These are phyloP conservation scores for Cystofilobasidium macerans DNA, from an alignment of 768 basidiomycete species.

Conservation along the genomic window DNA sequence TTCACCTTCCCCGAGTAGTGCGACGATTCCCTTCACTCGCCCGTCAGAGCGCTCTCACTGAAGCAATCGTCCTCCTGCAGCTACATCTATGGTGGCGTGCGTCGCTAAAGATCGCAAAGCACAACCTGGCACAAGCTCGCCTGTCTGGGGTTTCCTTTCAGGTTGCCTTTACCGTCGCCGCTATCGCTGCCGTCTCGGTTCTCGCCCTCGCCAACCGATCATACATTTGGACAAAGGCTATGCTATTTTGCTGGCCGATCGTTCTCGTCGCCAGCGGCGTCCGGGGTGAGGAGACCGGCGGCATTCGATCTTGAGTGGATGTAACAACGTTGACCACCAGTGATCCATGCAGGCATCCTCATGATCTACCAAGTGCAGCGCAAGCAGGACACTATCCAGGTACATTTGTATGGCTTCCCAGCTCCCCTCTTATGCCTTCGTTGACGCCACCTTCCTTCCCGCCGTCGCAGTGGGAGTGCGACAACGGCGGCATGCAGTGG, in stretches of 20 bases:
- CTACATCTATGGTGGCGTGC: slow-evolving; percentile 1
- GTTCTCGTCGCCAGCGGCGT: neutral
- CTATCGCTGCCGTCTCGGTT: neutral
- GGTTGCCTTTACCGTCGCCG: neutral
- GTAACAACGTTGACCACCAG: neutral
- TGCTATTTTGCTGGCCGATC: neutral
- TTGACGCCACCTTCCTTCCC: neutral
- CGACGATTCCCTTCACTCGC: neutral
- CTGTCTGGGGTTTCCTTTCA: too few relatives aligned
- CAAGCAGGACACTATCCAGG: slow-evolving; percentile 1
- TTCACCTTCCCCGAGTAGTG: neutral
- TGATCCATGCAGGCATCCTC: neutral
- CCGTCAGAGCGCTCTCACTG: neutral
- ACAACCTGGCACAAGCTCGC: too few relatives aligned
- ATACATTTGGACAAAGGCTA: neutral
- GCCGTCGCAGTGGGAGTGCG: neutral
- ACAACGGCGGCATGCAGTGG: neutral
- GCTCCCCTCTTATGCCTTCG: neutral
- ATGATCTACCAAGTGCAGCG: slow-evolving; percentile 2
- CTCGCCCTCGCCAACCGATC: neutral
- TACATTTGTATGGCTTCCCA: neutral
- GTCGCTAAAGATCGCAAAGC: too few relatives aligned
- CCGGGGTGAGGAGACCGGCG: neutral
- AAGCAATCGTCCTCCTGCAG: neutral
- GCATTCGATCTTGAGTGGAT: too few relatives aligned